Evolutionary conservation across 208 protist genomes (phyloP), one percentile per base, ranked within the genome.

Genomic region (Naegleria lovaniensis): DNA sequence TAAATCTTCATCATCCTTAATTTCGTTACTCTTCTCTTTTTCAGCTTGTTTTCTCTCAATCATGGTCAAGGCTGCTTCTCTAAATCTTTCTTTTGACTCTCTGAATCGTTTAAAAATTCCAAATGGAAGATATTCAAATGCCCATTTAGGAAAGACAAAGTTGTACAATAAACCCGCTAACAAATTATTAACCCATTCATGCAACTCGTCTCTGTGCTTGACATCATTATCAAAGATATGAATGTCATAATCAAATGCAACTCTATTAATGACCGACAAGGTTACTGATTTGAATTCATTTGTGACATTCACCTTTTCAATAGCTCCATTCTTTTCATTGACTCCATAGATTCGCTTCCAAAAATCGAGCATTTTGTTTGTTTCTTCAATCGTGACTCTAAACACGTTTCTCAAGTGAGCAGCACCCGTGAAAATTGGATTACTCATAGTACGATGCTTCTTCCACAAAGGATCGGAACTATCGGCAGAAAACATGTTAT

Each of bases 371-470:
- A 79, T 79, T 25, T 79, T 79, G 5, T 79, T 79, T 0, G 25
- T 36, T 79, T 79, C 67, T 36, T 79, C 67, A 36, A 79, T 11
- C 1, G 67, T 79, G 5, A 79, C 67, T 79, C 67, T 29, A 36
- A 79, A 79, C 25, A 79, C 67, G 9, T 79, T 79, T n/a, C n/a
- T 79, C 67, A 79, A 79, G 67, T 79, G 67, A 79, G 67, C 13
- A 36, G 16, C 7, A 79, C 67, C n/a, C 0, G 25, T 79, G 29
- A 79, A 79, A 36, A 79, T 79, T 79, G 67, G 67, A 79, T 79
- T 79, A 0, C 25, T n/a, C 9, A 79, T 2, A 15, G 29, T 79
- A 36, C 67, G 19, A n/a, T 79, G 67, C 9, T 79, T 79, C 25
- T 33, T 79, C 67, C 67, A 79, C 25, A 79, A 36, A 36, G 67